Evolutionary conservation across 1,139 yeast species (phyloP), one percentile per base, ranked within the genome.

Genomic region (Blastobotrys elegans): DNA sequence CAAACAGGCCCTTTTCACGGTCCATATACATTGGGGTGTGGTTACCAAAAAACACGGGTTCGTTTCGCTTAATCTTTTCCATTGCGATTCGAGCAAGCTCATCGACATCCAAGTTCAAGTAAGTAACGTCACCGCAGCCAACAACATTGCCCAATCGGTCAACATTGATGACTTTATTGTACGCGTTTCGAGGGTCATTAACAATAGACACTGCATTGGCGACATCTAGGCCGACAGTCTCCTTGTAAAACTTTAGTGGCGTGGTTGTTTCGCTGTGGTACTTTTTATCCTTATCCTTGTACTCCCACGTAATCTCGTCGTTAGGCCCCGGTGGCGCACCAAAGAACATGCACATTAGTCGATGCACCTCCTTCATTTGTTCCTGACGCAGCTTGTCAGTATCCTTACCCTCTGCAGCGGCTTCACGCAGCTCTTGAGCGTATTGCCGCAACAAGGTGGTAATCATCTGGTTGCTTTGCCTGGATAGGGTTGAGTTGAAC

Each of bases 11-110:
- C 11, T 76, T 62, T 26, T 63, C 63, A 50, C 74, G 73, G 64
- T 82, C 77, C 74, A 77, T 78, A 56, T 71, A 70, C 53, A 69
- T 81, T n/a, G 90, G 92, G 16, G 89, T 87, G 65, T 86, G 94
- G 29, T 89, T 82, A 16, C 95, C 95, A 61, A 86, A 86, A 68
- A 43, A 86, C 3, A 86, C 86, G 0, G 94, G 84, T 64, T 82
- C 83, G 65, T 84, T 80, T 52, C 72, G 74, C 65, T 82, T 75
- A 62, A 86, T 76, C 70, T 86, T 77, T 57, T 75, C 74, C 40
- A 85, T 77, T 18, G 87, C 85, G 40, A 80, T 72, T 27, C 71
- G 59, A 44, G 87, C 78, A 49, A 86, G 68, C 2, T 71, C 71
- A 10, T 76, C 77, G 50, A 81, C 74, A 41, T 80, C 80, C 47